Evolutionary conservation across 371 early-diverging fungal species (phyloP), one percentile per base, ranked within the genome.

Genomic region (Circinella minor): DNA sequence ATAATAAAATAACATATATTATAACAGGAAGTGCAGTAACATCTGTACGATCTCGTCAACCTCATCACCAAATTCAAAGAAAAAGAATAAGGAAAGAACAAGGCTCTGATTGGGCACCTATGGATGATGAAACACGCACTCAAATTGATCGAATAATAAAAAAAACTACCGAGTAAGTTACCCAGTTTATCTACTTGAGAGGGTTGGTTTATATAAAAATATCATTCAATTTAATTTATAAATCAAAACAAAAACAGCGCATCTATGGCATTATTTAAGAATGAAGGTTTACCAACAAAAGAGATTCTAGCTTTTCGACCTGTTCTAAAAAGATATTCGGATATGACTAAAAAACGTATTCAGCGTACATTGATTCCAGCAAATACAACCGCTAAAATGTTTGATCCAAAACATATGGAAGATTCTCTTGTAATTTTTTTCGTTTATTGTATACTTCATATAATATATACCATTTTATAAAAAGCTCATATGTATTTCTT

Each of bases 111-210:
- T 57, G 18, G 57, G 57, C 5, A 34, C 57, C 57, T 2, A 57
- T 57, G 57, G 57, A 57, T 57, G 57, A 57, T 57, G 57, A 5
- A 17, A 57, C n/a, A 34, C 57, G 57, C 1, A n/a, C 36, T 27
- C 10, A 18, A 27, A 34, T 57, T 11, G 6, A 18, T 57, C 6
- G 7, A 57, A 34, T 27, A 57, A 9, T 57, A 11, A 57, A 57
- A 14, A 18, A 14, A 34, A 8, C 57, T 34, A 14, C 27, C 2
- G 34, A 34, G 57, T 57, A 57, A 57, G 57, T 51, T 51, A n/a
- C 8, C 51, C 51, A 14, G 14, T 15, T 4, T 4, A 51, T 17
- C 27, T 11, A 8, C 27, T 6, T 57, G 57, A 34, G 10, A 18
- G 55, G 8, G 4, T 7, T 8, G 55, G n/a, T 17, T 57, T 27